phyloP scores from a whole-genome alignment of 306 rosid species.

The Cucumis sativus region Cucumber_9930_V3 NC_026655.2:20081501-20082000 shows the following conservation, averaged over 20 bases:
- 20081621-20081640: constrained; percentile 53
- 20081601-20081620: constrained; percentile 42
- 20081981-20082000: background rate
- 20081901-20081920: no score
- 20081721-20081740: constrained; percentile 10
- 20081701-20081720: constrained; percentile 84
- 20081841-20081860: no score
- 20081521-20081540: constrained; percentile 49
- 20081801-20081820: background rate
- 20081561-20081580: constrained; percentile 31
- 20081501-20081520: constrained; percentile 53
- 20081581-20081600: constrained; percentile 48
- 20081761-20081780: background rate
- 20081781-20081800: background rate
- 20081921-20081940: no score
- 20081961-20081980: background rate
- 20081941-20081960: no score
- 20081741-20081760: background rate
- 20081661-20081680: constrained; percentile 82
- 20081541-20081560: constrained; percentile 70
- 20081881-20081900: background rate
- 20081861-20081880: background rate
- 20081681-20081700: constrained; percentile 76
- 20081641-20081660: constrained; percentile 79
- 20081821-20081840: background rate